Evolutionary conservation across 139 green algal genomes (phyloP), one percentile per base, ranked within the genome.

Genomic region (Dunaliella sp.): DNA sequence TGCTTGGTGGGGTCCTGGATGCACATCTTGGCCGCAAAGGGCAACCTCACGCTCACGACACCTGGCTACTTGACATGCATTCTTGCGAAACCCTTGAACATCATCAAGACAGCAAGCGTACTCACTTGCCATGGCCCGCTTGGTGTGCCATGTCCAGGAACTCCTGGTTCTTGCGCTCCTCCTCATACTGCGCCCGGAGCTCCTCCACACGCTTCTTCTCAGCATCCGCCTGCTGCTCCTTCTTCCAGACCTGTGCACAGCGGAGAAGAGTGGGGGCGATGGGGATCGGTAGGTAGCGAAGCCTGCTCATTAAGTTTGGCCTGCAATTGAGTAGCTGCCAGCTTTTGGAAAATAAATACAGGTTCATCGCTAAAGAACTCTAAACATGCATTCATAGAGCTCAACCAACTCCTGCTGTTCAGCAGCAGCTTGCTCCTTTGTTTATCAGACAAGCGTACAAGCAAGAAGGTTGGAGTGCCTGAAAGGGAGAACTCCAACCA

Each of bases 191-290:
- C 88, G 97, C 97, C 3, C 89, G 83, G 36, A 98, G 91, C 86
- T 98, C 96, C 77, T 96, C 94, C 1, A 97, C 77, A 87, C 96
- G 96, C 37, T 93, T 92, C 80, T 95, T 73, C 91, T 99, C 96
- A 78, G 93, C 93, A 3, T 84, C 88, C 21, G 93, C 90, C 25
- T 92, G 90, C 87, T 98, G 93, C 90, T 99, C 93, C 36, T 92
- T 88, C 85, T 98, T 98, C 96, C 96, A 99, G n/a, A 98, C 89
- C 86, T 92, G 38, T 28, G 2, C 21, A 83, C 16, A 65, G 2
- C 1, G 12, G 65, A 28, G 3, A 38, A 31, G 24, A 75, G 58
- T 75, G 58, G 22, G 24, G 58, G 58, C 58, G 21, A 21, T n/a
- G 58, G 22, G 24, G 21, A 24, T 21, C 22, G 58, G 21, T 74